Conservation (phyloP, 2,329 filamentous ascomycete species). For the Aureobasidium leucospermi region DNA sequence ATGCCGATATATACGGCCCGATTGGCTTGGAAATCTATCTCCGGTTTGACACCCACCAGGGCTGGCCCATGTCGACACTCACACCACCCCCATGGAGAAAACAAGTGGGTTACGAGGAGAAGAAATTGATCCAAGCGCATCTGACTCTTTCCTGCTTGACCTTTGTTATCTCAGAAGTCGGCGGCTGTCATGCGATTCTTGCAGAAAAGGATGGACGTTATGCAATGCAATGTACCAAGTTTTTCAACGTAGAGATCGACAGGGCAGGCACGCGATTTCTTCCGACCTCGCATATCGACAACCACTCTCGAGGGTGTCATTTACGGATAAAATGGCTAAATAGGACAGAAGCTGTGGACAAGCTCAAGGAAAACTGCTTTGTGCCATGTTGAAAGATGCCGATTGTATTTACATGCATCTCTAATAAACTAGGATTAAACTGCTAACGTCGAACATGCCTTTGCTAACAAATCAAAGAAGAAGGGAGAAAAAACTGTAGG, state of each 20-base stretch:
- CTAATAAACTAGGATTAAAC: background rate
- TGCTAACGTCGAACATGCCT: background rate
- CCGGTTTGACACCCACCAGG: too few relatives aligned
- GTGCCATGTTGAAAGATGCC: background rate
- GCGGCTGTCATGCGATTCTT: background rate
- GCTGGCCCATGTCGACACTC: too few relatives aligned
- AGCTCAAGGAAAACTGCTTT: background rate
- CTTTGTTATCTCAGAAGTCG: background rate
- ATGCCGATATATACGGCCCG: background rate
- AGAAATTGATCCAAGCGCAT: background rate
- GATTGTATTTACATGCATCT: background rate
- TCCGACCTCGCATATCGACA: constrained; percentile 2
- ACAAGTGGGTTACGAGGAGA: background rate
- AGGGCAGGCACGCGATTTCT: constrained; percentile 4
- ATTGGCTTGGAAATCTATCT: background rate
- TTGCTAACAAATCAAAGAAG: background rate
- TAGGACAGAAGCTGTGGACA: background rate
- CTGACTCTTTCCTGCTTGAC: too few relatives aligned
- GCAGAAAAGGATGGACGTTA: background rate
- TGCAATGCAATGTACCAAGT: background rate
- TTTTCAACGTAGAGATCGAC: background rate
- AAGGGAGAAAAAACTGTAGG: background rate
- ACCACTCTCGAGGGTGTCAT: background rate
- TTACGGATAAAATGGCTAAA: constrained; percentile 2
- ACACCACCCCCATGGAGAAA: too few relatives aligned